phyloP scores from a whole-genome alignment of 495 filamentous ascomycete species.

The Penicillium maclennaniae region DNA sequence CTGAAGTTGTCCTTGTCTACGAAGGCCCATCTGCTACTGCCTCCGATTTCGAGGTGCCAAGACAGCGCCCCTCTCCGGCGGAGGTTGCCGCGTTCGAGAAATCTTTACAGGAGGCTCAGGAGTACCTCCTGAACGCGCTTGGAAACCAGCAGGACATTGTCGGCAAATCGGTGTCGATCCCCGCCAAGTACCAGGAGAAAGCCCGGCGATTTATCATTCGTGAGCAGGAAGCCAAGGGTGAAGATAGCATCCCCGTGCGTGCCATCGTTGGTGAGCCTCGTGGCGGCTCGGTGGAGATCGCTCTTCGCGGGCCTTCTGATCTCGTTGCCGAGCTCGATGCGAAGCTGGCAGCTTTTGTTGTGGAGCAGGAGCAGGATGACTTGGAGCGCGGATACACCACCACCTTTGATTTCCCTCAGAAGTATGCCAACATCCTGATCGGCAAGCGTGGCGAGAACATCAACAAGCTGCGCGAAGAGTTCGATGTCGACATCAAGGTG shows the following conservation, averaged over 20 bases:
- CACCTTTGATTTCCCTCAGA: slow-evolving; percentile 88
- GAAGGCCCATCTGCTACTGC: slow-evolving; percentile 60
- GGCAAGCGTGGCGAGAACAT: slow-evolving; percentile 91
- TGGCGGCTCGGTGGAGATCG: slow-evolving; percentile 50
- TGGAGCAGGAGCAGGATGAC: slow-evolving; percentile 80
- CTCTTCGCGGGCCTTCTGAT: slow-evolving; percentile 69
- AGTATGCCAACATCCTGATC: slow-evolving; percentile 89
- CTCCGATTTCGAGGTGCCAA: slow-evolving; percentile 64
- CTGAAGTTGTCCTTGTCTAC: slow-evolving; percentile 77
- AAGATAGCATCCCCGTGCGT: slow-evolving; percentile 68
- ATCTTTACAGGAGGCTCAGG: slow-evolving; percentile 66
- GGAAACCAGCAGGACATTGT: slow-evolving; percentile 67
- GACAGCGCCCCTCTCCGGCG: slow-evolving; percentile 52
- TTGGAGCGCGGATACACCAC: slow-evolving; percentile 80
- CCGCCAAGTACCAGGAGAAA: slow-evolving; percentile 78
- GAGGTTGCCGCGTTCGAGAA: slow-evolving; percentile 65
- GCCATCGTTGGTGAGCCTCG: slow-evolving; percentile 49
- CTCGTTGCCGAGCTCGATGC: slow-evolving; percentile 64
- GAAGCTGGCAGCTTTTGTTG: slow-evolving; percentile 72
- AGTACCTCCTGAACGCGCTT: slow-evolving; percentile 66
- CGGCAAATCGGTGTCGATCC: slow-evolving; percentile 61
- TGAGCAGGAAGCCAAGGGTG: slow-evolving; percentile 64
- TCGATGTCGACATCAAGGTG: slow-evolving; percentile 95
- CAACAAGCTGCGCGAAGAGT: slow-evolving; percentile 90
- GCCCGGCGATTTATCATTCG: slow-evolving; percentile 70